Percentiles rank a stretch among this genome's conserved stretches.
phyloP scores from a whole-genome alignment of 305 asterid species.

The Rubia tinctorum region DNA sequence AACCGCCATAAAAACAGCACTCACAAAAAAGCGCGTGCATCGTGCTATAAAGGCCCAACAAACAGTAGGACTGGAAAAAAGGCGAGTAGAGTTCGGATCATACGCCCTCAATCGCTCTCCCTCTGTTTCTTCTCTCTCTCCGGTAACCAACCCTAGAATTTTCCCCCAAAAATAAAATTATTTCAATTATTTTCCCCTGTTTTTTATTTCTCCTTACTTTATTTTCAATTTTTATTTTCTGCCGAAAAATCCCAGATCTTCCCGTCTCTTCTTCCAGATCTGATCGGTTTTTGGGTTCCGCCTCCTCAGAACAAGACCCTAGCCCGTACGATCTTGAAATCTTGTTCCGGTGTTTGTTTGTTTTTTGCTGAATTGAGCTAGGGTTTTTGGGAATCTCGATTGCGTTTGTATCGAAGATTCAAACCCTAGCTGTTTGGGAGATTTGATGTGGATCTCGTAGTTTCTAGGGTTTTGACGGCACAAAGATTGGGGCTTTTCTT shows the following conservation, averaged over 20 bases:
- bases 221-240: constrained; percentile 11
- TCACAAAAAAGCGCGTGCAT: constrained; percentile 15
- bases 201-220: background rate
- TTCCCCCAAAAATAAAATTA: background rate
- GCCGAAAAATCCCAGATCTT: constrained; percentile 4
- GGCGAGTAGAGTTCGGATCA: constrained; percentile 26
- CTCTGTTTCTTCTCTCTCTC: background rate
- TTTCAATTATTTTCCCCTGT: background rate
- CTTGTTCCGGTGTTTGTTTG: background rate
- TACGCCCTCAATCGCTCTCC: too few relatives aligned
- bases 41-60: background rate
- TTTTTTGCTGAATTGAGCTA: constrained; percentile 18
- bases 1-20: background rate
- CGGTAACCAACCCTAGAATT: constrained; percentile 41
- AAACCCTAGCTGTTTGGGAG: constrained; percentile 29
- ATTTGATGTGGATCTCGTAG: constrained; percentile 13
- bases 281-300: constrained; percentile 15
- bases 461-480: constrained; percentile 38
- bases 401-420: constrained; percentile 19
- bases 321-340: constrained; percentile 14
- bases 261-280: background rate
- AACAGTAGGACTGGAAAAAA: constrained; percentile 2
- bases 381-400: constrained; percentile 25
- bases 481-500: constrained; percentile 34
- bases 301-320: constrained; percentile 19